Evolutionary conservation across 2,329 filamentous ascomycete genomes (phyloP), one percentile per base, ranked within the genome.

Genomic region (Colletotrichum sp.): DNA sequence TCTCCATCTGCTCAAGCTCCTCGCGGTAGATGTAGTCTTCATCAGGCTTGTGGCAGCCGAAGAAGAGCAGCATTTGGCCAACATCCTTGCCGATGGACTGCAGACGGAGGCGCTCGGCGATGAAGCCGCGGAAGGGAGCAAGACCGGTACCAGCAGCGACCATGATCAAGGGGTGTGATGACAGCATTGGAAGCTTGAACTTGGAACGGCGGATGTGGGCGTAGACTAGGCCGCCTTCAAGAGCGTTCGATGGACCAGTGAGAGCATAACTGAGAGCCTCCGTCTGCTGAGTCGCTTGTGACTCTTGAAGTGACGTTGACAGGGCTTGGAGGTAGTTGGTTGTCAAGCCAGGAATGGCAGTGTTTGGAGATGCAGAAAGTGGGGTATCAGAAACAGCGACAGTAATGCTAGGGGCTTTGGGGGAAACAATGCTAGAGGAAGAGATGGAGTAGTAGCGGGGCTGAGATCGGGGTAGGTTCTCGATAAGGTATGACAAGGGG

Each of bases 371-470:
- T 8, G 81, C 78, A 77, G 10, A 79, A 60, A 72, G 69, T 65
- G 83, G 80, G 30, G 70, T 73, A 55, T 73, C 70, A 18, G 70
- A 73, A 32, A 73, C 70, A 15, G 70, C 56, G 12, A 73, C 65
- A 12, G 70, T 69, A 15, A 73, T 73, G 56, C 65, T 73, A 10
- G 70, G 70, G 13, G 70, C 30, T 30, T 73, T 73, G 30, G 70
- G 70, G 32, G 70, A 73, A 38, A 73, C 70, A 15, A 86, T 83
- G 16, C 84, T 85, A 9, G 90, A 92, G 1, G 89, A 92, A 0
- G 91, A 92, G 74, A 93, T 92, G 8, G 89, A 91, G 81, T 93
- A 93, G 76, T 91, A 90, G 6, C 91, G 89, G 12, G 91, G 85
- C 15, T 90, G 88, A 86, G 93, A 90, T 0, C 87, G 86, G 2